Evolutionary conservation across 2,329 filamentous ascomycete species (phyloP).

Genomic region (Monosporascus sp.): DNA sequence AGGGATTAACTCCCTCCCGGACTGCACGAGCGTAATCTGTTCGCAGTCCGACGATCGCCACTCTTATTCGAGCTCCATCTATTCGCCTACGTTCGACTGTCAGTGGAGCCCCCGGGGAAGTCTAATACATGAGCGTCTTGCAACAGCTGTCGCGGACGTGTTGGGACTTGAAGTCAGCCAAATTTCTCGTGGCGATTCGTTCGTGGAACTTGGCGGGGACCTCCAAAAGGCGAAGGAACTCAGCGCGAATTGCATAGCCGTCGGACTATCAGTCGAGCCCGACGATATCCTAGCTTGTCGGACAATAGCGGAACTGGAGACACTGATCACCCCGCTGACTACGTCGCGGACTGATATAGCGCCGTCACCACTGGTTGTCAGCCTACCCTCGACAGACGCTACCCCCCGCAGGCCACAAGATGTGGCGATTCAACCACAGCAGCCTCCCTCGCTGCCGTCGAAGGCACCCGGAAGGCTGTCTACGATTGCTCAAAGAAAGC

Average conservation of each 20-base stretch:
- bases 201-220: constrained; percentile 38
- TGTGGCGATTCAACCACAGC: constrained; percentile 1
- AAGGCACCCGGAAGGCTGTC: constrained; percentile 8
- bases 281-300: constrained; percentile 37
- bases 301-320: constrained; percentile 40
- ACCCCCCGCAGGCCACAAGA: not conserved
- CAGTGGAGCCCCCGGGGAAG: constrained; percentile 9
- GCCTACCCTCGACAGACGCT: constrained; percentile 9
- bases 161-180: constrained; percentile 26
- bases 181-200: constrained; percentile 36
- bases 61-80: constrained; percentile 15
- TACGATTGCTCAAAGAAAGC: not conserved
- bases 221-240: constrained; percentile 28
- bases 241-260: constrained; percentile 27
- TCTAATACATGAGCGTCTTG: constrained; percentile 25
- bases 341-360: constrained; percentile 6
- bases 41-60: not conserved
- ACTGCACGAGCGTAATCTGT: not conserved
- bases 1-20: not conserved
- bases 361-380: constrained; percentile 10
- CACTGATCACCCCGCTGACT: constrained; percentile 29
- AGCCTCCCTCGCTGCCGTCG: constrained; percentile 16
- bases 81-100: constrained; percentile 10
- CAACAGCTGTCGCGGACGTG: constrained; percentile 30
- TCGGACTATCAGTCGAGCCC: constrained; percentile 30